Evolutionary conservation across 768 basidiomycete species (phyloP), one percentile per base, ranked within the genome.

Genomic region (Russula olivacea): DNA sequence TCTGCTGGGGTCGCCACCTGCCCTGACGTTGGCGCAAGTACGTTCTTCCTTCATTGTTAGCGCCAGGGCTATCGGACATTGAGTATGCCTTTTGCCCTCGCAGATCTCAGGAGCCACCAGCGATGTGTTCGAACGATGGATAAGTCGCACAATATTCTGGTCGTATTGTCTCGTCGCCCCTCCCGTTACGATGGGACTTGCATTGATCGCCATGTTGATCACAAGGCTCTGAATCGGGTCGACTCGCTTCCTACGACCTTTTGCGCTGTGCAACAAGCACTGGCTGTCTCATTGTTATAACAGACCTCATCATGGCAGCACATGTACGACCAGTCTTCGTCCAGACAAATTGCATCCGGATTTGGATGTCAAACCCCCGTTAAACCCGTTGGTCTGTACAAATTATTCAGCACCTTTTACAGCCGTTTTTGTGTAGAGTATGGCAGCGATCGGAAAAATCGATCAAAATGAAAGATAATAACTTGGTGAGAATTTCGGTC

Each of bases 111-210:
- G 91, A 72, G 86, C 89, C 70, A 88, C 78, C 0, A 90, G 91
- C 4, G 90, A 92, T 68, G 87, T 90, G 0, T 97, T 98, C 70
- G 95, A 98, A 75, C 80, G 94, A 1, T 79, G 97, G 38, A 90
- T 97, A 73, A 88, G 85, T 63, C 82, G 90, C 57, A 97, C 95
- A 0, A 90, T 97, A 63, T 93, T 93, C 72, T 93, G 93, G 92
- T 81, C 87, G 1, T 98, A 96, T 71, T 93, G 91, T 68, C 75
- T 92, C 41, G 77, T 93, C 59, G 94, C 94, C 0, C 93, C 93
- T 2, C 89, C 90, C 3, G 79, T 87, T 23, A 91, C 85, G 55
- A 84, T 93, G 61, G 70, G 78, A n/a, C 87, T 85, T 69, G 89
- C 94, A 55, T 81, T 94, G 53, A 70, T 91, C 32, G 93, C 90